These are phyloP conservation scores for Arthrobotrys musiformis DNA, from an alignment of 2,329 filamentous ascomycete species.

Conservation along the genomic window DNA sequence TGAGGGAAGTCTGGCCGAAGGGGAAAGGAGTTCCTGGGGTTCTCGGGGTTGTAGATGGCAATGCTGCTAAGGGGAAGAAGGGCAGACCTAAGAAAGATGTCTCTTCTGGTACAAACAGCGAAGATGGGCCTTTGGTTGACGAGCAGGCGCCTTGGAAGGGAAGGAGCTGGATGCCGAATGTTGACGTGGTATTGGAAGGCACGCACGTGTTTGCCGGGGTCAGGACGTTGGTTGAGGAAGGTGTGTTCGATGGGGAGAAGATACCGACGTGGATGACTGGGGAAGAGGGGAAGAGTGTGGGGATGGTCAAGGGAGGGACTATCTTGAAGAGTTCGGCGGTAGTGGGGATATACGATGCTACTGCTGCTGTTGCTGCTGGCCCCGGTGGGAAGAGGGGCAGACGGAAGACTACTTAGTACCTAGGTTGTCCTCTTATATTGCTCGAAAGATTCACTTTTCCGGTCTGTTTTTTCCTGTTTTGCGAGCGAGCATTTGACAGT, in stretches of 20 bases:
- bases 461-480: not conserved
- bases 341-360: constrained; percentile 30
- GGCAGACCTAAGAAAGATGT: constrained; percentile 39
- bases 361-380: not conserved
- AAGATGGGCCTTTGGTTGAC: constrained; percentile 58
- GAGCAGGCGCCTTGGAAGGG: constrained; percentile 55
- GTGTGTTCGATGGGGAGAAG: constrained; percentile 76
- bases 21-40: constrained; percentile 18
- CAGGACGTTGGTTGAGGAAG: constrained; percentile 78
- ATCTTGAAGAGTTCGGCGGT: constrained; percentile 63
- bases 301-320: constrained; percentile 74
- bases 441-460: not conserved
- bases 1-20: constrained; percentile 70
- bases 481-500: not conserved
- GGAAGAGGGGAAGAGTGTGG: constrained; percentile 81
- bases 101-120: constrained; percentile 27
- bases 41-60: constrained; percentile 14
- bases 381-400: constrained; percentile 22
- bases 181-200: constrained; percentile 78
- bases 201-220: constrained; percentile 83
- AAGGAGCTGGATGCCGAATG: constrained; percentile 67
- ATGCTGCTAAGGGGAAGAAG: constrained; percentile 34
- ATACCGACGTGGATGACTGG: constrained; percentile 95
- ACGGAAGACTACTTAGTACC: constrained; percentile 5
- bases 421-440: not conserved